A percentile compares a stretch with the other conserved stretches of the same genome.
phyloP scores from a whole-genome alignment of 2,329 filamentous ascomycete species.

The Didymella pomorum region DNA sequence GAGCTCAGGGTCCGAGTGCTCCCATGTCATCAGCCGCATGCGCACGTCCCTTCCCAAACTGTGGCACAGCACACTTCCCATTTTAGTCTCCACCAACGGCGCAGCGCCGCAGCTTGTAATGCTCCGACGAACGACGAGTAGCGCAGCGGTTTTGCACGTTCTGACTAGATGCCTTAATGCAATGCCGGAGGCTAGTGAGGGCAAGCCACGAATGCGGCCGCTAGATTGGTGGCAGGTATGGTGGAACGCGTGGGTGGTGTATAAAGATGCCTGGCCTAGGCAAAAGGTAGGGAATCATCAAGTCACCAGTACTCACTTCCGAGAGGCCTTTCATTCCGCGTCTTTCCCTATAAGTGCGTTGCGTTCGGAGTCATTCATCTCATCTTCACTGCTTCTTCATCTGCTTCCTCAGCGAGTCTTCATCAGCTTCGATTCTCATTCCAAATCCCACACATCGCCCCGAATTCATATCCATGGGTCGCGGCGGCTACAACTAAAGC shows the following conservation, averaged over 20 bases:
- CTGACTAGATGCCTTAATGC: constrained; percentile 19
- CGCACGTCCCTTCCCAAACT: constrained; percentile 8
- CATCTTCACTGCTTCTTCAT: too few species aligned
- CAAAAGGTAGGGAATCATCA: constrained; percentile 14
- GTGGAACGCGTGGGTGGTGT: constrained; percentile 17
- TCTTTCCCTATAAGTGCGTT: constrained; percentile 16
- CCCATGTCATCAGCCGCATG: constrained; percentile 18
- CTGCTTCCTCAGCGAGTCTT: not conserved
- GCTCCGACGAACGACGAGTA: constrained; percentile 17
- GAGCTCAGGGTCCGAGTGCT: constrained; percentile 10
- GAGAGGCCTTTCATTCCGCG: constrained; percentile 17
- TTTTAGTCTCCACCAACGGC: constrained; percentile 14
- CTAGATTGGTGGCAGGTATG: constrained; percentile 14
- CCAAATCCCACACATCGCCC: too few species aligned
- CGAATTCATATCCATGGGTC: constrained; percentile 41
- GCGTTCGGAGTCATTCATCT: constrained; percentile 5
- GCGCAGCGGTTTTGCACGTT: constrained; percentile 15
- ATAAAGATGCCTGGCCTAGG: constrained; percentile 25
- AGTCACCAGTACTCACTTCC: constrained; percentile 16
- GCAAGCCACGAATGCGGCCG: constrained; percentile 19
- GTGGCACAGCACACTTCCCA: constrained; percentile 15
- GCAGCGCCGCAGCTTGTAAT: constrained; percentile 20
- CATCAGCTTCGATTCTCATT: not conserved
- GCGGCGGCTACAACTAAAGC: constrained; percentile 41
- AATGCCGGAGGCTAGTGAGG: constrained; percentile 16